phyloP scores from a whole-genome alignment of 2,329 filamentous ascomycete species.

The Fusarium sp. region DNA sequence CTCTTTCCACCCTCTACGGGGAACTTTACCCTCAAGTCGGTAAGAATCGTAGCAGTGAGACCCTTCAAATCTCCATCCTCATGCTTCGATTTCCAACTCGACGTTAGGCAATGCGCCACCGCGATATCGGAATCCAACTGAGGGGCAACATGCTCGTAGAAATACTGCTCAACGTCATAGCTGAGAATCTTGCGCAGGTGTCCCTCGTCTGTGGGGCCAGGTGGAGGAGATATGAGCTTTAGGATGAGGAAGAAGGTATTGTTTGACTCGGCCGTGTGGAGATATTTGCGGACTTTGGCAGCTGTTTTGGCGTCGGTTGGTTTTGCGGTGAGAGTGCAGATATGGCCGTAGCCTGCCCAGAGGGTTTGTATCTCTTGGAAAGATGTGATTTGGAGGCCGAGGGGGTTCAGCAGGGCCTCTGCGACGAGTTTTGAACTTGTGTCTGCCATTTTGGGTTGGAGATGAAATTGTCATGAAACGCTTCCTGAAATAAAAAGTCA shows the following conservation, averaged over 20 bases:
- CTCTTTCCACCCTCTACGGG: slow-evolving; percentile 68
- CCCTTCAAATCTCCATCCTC: slow-evolving; percentile 47
- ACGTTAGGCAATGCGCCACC: slow-evolving; percentile 63
- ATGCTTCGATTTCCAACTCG: slow-evolving; percentile 46
- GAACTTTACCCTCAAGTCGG: slow-evolving; percentile 64
- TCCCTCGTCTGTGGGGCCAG: slow-evolving; percentile 61
- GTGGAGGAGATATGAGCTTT: slow-evolving; percentile 67
- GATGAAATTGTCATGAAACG: background rate
- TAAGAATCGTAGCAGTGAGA: slow-evolving; percentile 66
- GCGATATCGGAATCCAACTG: slow-evolving; percentile 55
- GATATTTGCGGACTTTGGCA: slow-evolving; percentile 4
- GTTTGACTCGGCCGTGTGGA: slow-evolving; percentile 7
- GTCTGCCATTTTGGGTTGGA: slow-evolving; percentile 8
- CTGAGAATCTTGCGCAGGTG: slow-evolving; percentile 74
- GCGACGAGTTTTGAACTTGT: slow-evolving; percentile 47
- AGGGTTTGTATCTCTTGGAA: slow-evolving; percentile 55
- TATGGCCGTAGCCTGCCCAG: slow-evolving; percentile 66
- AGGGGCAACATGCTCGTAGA: slow-evolving; percentile 68
- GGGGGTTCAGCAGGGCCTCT: slow-evolving; percentile 53
- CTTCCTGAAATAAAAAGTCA: background rate
- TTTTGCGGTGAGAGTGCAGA: slow-evolving; percentile 64
- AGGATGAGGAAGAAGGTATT: slow-evolving; percentile 60
- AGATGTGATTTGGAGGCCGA: slow-evolving; percentile 54
- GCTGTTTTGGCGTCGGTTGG: slow-evolving; percentile 41
- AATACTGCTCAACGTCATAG: slow-evolving; percentile 74